Evolutionary conservation across 208 protist species (phyloP), one percentile per base, ranked within the genome.

Genomic region (Tritrichomonas musculus): DNA sequence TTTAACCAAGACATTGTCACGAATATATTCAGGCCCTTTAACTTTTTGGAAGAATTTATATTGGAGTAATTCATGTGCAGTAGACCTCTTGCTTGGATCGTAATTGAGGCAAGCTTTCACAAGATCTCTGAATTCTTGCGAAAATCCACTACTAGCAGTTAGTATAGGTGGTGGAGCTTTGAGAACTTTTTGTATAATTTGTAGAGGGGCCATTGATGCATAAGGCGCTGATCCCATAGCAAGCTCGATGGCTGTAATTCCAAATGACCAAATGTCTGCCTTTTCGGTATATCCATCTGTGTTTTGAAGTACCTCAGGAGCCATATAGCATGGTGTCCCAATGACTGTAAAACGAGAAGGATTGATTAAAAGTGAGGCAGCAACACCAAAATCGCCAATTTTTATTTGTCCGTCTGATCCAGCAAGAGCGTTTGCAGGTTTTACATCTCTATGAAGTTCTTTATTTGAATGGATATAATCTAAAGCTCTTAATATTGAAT

Each of bases 191-290:
- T 47, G 33, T 39, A 82, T 82, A 5, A 82, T 41, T 50, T 82
- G 33, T 50, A 96, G 69, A 17, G 94, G 95, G 47, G 93, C 93
- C 49, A 95, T 14, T 39, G 95, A 66, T 14, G 94, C 55, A 60
- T 95, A 92, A 0, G 96, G 96, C 17, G 96, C 95, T 11, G 82
- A 5, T 13, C 60, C 82, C 55, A 95, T 93, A 0, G 95, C 95
- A 4, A 96, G 82, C 73, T 96, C 96, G n/a, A 96, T 94, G 0
- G 95, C 95, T 4, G 94, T 96, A 73, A 96, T 96, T 44, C 96
- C 96, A 20, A 96, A 92, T 27, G 94, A 94, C 96, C 96, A 96
- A 41, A 96, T 94, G 94, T 96, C 96, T n/a, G 94, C 95, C 55
- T 95, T 96, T 25, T 88, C 41, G 41, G 95, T 92, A 65, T 96